Evolutionary conservation across 768 basidiomycete species (phyloP), one percentile per base, ranked within the genome.

Genomic region (Suillus tomentosus): DNA sequence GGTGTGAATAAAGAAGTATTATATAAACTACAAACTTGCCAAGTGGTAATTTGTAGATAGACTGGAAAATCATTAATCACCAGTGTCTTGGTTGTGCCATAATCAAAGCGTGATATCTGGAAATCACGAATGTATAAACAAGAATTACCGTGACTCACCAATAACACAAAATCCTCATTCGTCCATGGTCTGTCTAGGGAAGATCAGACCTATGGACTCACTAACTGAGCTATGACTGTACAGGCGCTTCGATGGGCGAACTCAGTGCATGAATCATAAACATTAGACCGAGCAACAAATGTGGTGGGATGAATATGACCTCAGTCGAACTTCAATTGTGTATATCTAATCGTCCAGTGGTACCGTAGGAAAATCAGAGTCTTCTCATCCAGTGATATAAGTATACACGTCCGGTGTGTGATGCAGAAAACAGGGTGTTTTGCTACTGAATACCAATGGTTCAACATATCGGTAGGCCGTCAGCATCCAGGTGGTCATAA

Each of bases 401-500:
- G 48, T 15, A 51, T 27, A 51, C 17, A 19, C 19, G 9, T 54
- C 27, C 50, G 15, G 19, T n/a, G 5, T 11, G 24, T 3, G 24
- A 39, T 40, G 15, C 15, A 10, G 40, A 58, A 24, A 31, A 17
- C 15, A 57, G 15, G 15, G 5, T 39, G 5, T 39, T 58, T 19
- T 42, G 24, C 40, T 17, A 17, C 56, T 40, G 24, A 27, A 58
- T 22, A 17, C 11, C 22, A 27, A 42, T 42, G 22, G 2, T 22
- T 47, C 36, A 53, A 19, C 17, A 17, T 51, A 36, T 39, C 17
- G 24, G 64, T 57, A 39, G 36, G 9, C 71, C 74, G 14, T 70
- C 66, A 10, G 42, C 55, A 47, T 73, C 74, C 45, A 70, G 64
- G 61, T 70, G 68, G 63, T 82, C 77, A 63, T 82, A 85, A 7